Evolutionary conservation across 176 grass and related monocot genomes (phyloP), one percentile per base, ranked within the genome.

Genomic region (Microstegium vimineum): DNA sequence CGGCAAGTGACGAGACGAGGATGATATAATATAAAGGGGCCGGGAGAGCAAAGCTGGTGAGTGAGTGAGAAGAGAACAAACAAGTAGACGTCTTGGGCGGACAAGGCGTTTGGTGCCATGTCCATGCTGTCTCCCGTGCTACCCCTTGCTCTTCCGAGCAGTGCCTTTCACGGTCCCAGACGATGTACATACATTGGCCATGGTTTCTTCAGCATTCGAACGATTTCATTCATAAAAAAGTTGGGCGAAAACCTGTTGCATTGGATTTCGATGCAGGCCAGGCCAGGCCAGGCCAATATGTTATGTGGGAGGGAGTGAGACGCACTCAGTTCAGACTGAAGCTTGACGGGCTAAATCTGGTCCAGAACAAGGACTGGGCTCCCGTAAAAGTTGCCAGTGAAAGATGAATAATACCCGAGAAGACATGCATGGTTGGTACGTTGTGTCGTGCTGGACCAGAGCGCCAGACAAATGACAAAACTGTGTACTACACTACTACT

Each of bases 61-160:
- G n/a, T n/a, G n/a, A n/a, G 80, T 71, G 56, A 27, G 51, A n/a
- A n/a, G n/a, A n/a, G n/a, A 70, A 81, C 83, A 89, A 85, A 72
- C 78, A 57, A 11, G 82, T 85, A 30, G 71, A 77, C 83, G 45
- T 85, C 82, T 23, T 17, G 35, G 20, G 47, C 2, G 71, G 38
- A 51, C 64, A 40, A 71, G 82, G 72, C 72, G 83, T 82, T 78
- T 49, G 88, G 88, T 86, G 78, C 66, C 78, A 10, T 66, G 78
- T 90, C 88, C 78, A 81, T 25, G 69, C 66, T 86, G 76, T 42
- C 33, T 11, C 77, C 72, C 2, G 32, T 32, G 0, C 4, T n/a
- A n/a, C 1, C 7, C 27, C 28, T 7, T 33, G 45, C 46, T 14
- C 70, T 62, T 81, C 52, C 63, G 81, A 52, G 69, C 51, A 34